Evolutionary conservation across 164 flowering plant species (phyloP).

Genomic region (Akebia trifoliata): DNA sequence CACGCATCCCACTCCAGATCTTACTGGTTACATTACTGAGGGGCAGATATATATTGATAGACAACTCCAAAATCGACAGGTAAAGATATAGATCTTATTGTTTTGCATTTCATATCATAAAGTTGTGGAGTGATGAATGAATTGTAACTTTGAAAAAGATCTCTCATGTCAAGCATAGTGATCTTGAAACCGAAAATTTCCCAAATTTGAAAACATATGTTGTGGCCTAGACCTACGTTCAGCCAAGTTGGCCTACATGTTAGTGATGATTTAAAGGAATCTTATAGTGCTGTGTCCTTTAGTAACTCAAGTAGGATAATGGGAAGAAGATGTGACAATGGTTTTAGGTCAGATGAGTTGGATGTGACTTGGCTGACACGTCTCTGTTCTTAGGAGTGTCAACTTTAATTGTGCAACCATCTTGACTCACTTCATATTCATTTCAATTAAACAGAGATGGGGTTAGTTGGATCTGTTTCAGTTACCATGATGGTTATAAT

Average conservation of each 20-base stretch:
- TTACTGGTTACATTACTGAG: conserved; percentile 96
- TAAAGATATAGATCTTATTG: conserved; percentile 10
- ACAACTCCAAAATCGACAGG: conserved; percentile 92
- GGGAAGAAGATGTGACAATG: neutral
- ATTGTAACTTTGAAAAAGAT: neutral
- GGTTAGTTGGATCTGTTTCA: neutral
- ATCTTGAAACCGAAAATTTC: neutral
- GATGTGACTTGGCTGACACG: neutral
- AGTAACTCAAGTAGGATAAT: neutral
- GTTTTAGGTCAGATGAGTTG: neutral
- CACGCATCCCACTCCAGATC: conserved; percentile 99
- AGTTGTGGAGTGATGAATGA: neutral
- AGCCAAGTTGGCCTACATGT: too few relatives aligned
- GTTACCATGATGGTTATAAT: neutral
- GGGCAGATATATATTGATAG: conserved; percentile 97
- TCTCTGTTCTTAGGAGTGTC: neutral
- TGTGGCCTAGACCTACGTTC: neutral
- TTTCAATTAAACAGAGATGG: neutral
- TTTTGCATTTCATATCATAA: neutral
- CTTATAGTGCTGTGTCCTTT: neutral
- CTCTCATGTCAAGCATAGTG: neutral
- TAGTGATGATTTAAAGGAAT: neutral
- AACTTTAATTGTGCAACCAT: neutral
- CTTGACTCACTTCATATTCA: neutral
- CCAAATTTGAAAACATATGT: too few relatives aligned